Base-by-base conservation (phyloP, 1,139 yeast species). In the Candida freyschussii region DNA sequence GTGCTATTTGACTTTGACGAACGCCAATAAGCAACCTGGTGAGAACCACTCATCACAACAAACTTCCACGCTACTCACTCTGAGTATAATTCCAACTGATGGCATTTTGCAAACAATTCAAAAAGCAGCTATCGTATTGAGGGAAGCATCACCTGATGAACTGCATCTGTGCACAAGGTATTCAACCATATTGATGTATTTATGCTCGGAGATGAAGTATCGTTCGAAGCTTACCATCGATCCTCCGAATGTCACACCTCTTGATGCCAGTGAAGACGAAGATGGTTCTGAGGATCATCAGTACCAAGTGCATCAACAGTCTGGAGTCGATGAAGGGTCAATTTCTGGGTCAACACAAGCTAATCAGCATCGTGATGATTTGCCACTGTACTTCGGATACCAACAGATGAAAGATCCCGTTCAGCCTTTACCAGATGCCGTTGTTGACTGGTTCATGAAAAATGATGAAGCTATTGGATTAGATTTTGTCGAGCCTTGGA, bases 141-240 rank as follows among this genome's bases (percentile, higher is more conserved):
- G 86, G 34, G 94, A 84, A 46, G 82, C 95, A 27, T 75, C 95
- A 1, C 96, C 96, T 0, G 96, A 87, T 58, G 94, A 84, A 44
- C 63, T 87, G 29, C 96, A 87, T 59, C 62, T 87, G 32, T 79
- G 94, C 53, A 75, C 84, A 0, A 62, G 94, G 40, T 84, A 86
- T 54, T 84, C 95, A 10, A 80, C 84, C 11, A 84, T 86, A 33
- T 60, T 87, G 50, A 72, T 82, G 75, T 83, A 78, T 50, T 63
- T 86, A 33, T 83, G 86, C 45, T 75, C 83, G 2, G 91, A 85
- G 56, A 75, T 85, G 75, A 78, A 75, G 48, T 44, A 48, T 29
- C 48, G 59, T 14, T 47, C 52, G 4, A 53, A 48, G 52, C 6
- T 46, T 15, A 32, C 47, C 5, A 37, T 42, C 10, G 44, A 38